Evolutionary conservation across 1,284 basidiomycete genomes (phyloP).

Genomic region (Cryptococcus sp.): DNA sequence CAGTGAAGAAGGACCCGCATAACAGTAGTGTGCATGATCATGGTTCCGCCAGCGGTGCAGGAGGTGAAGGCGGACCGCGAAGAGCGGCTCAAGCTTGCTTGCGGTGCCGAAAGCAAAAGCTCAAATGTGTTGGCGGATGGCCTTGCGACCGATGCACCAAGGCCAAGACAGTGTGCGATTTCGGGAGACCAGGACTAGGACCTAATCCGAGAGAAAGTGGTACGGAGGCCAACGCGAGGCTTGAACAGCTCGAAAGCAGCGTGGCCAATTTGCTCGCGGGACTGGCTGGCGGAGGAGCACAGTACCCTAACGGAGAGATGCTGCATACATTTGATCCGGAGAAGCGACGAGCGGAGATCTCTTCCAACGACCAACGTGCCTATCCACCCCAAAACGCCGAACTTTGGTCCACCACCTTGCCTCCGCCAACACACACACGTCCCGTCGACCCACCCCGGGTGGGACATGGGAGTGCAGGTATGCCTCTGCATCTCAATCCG

Average conservation of each 20-base stretch:
- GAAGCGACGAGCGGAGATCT: slow-evolving; percentile 4
- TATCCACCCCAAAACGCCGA: slow-evolving; percentile 7
- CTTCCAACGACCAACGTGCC: slow-evolving; percentile 3
- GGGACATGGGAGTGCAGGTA: background rate
- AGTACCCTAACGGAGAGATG: slow-evolving; percentile 19
- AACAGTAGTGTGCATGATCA: too few relatives aligned
- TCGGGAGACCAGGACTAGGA: slow-evolving; percentile 16
- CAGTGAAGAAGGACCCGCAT: background rate
- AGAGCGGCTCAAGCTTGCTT: slow-evolving; percentile 36
- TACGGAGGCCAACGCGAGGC: slow-evolving; percentile 18
- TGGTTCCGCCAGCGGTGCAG: too few relatives aligned
- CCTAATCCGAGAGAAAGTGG: background rate
- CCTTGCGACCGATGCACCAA: slow-evolving; percentile 35
- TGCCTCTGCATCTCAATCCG: background rate
- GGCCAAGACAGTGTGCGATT: slow-evolving; percentile 32
- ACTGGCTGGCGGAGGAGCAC: slow-evolving; percentile 16
- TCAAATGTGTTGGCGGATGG: slow-evolving; percentile 37
- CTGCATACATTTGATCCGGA: slow-evolving; percentile 18
- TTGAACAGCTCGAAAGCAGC: slow-evolving; percentile 34
- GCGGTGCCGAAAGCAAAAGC: slow-evolving; percentile 36
- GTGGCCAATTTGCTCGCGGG: slow-evolving; percentile 36
- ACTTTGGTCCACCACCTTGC: slow-evolving; percentile 10
- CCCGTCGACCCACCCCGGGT: slow-evolving; percentile 22
- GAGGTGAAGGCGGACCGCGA: background rate
- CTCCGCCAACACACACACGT: slow-evolving; percentile 22